phyloP scores from a whole-genome alignment of 2,329 filamentous ascomycete genomes.

The Stagonosporopsis cucurbitacearum region DNA sequence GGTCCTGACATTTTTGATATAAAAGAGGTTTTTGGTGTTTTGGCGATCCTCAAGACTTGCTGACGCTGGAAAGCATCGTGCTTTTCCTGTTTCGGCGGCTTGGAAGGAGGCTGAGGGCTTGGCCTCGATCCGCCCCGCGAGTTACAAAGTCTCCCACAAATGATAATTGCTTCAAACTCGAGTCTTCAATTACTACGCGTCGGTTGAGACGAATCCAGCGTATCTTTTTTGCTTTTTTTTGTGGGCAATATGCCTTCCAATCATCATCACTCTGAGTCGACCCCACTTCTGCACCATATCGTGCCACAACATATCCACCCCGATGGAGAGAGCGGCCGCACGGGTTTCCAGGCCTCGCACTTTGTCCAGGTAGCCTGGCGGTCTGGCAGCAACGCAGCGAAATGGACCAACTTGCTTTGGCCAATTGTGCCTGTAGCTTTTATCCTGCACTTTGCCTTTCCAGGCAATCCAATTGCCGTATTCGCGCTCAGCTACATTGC shows the following conservation, averaged over 20 bases:
- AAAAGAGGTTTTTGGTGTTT: constrained; percentile 8
- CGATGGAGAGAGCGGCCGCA: constrained; percentile 72
- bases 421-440: constrained; percentile 75
- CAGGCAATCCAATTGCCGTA: constrained; percentile 64
- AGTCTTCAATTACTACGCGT: background rate
- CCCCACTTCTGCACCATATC: constrained; percentile 41
- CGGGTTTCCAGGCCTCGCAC: constrained; percentile 66
- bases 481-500: constrained; percentile 75
- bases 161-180: background rate
- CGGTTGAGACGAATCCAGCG: background rate
- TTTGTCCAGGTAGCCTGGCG: constrained; percentile 69
- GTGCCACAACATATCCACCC: constrained; percentile 48
- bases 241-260: constrained; percentile 24
- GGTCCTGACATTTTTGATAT: background rate
- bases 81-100: constrained; percentile 17
- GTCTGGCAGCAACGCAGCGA: constrained; percentile 69
- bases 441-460: constrained; percentile 61
- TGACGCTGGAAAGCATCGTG: constrained; percentile 7
- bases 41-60: constrained; percentile 3
- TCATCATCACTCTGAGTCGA: constrained; percentile 32
- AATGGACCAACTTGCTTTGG: constrained; percentile 74
- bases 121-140: constrained; percentile 1
- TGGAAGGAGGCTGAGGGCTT: constrained; percentile 18
- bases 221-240: background rate
- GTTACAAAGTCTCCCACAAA: background rate